phyloP scores from a whole-genome alignment of 345 rosid species.

The Erucastrum elatum region DNA sequence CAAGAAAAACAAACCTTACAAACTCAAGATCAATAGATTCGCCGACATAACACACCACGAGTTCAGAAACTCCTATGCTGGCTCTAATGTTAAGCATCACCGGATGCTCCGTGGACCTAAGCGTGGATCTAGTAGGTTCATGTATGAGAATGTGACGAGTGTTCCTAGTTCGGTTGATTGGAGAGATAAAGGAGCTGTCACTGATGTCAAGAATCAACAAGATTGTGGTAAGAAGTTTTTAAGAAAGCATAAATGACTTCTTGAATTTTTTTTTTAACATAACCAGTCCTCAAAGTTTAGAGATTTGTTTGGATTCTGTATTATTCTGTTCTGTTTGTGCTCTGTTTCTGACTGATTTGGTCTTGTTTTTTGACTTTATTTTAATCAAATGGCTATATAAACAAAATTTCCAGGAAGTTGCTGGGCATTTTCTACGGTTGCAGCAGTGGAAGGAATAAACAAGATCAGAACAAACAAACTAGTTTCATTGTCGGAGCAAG shows the following conservation, averaged over 20 bases:
- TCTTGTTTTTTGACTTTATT: background rate
- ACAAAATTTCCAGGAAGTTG: constrained; percentile 56
- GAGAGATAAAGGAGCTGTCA: constrained; percentile 55
- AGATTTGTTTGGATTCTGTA: background rate
- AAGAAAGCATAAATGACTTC: background rate
- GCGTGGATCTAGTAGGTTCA: constrained; percentile 34
- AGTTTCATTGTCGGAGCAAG: constrained; percentile 70
- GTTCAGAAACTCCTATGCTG: constrained; percentile 41
- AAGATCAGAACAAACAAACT: constrained; percentile 56
- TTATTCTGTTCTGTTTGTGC: background rate
- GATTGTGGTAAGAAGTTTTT: constrained; percentile 41
- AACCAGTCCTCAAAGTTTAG: background rate
- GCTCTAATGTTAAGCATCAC: constrained; percentile 41
- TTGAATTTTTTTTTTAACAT: background rate
- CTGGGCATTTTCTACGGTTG: constrained; percentile 80
- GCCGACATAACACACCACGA: constrained; percentile 53
- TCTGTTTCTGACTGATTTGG: background rate
- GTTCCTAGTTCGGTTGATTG: constrained; percentile 47
- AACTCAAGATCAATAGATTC: constrained; percentile 47
- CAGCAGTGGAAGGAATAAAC: constrained; percentile 73
- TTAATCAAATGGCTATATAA: background rate
- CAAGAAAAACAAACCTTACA: constrained; percentile 46
- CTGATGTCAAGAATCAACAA: constrained; percentile 48
- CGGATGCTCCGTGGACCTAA: constrained; percentile 41
- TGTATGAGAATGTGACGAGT: constrained; percentile 40